These are phyloP conservation scores for Macrolepiota fuliginosa DNA, from an alignment of 768 basidiomycete genomes.

Conservation along the genomic window DNA sequence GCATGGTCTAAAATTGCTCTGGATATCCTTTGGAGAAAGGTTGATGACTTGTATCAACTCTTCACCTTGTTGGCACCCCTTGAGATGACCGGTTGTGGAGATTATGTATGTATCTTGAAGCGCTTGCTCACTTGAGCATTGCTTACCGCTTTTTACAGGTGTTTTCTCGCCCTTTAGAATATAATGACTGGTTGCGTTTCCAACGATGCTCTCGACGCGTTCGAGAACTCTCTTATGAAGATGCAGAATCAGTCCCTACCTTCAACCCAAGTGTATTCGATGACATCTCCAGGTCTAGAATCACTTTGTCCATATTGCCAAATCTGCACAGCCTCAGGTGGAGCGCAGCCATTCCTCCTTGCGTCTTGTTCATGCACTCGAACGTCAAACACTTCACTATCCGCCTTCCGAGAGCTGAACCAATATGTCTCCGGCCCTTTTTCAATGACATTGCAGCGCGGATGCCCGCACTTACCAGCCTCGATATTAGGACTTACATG, in stretches of 20 bases:
- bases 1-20: constrained; percentile 19
- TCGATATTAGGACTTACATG: constrained; percentile 10
- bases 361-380: constrained; percentile 15
- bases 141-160: constrained; percentile 5
- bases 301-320: constrained; percentile 9
- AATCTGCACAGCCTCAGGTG: constrained; percentile 13
- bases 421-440: background rate
- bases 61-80: constrained; percentile 17
- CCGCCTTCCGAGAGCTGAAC: background rate
- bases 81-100: constrained; percentile 3
- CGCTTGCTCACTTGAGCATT: background rate
- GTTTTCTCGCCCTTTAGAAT: constrained; percentile 16
- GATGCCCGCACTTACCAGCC: constrained; percentile 11
- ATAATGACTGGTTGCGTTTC: constrained; percentile 19
- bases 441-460: constrained; percentile 12
- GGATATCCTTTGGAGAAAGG: constrained; percentile 19
- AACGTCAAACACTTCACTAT: constrained; percentile 11
- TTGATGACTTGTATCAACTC: constrained; percentile 18
- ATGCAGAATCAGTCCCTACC: background rate
- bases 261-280: constrained; percentile 5
- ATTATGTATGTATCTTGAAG: background rate
- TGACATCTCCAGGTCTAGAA: constrained; percentile 12
- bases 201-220: constrained; percentile 20
- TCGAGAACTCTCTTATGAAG: constrained; percentile 20
- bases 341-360: constrained; percentile 11